These are phyloP conservation scores for Penicillium hordei DNA, from an alignment of 2,329 filamentous ascomycete genomes.

Conservation along the genomic window DNA sequence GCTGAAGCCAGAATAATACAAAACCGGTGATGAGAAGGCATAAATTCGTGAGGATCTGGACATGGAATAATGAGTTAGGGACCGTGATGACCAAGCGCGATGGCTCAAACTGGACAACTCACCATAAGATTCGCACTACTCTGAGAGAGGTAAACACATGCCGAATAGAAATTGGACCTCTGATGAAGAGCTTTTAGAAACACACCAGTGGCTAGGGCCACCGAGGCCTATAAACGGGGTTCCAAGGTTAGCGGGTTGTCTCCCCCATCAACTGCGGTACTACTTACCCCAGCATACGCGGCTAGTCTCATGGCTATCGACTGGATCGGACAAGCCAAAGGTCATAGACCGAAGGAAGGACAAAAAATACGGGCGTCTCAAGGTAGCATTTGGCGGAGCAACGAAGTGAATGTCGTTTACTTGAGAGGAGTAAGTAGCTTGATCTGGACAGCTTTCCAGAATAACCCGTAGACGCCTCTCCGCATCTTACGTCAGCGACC, in stretches of 20 bases:
- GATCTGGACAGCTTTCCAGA: conserved; percentile 31
- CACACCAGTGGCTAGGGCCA: conserved; percentile 78
- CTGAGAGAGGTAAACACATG: conserved; percentile 93
- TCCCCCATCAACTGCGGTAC: conserved; percentile 1
- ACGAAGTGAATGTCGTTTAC: conserved; percentile 7
- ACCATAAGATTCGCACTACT: conserved; percentile 95
- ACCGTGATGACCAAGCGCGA: background rate
- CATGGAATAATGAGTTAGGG: background rate
- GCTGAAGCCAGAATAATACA: conserved; percentile 82
- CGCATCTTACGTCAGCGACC: conserved; percentile 29
- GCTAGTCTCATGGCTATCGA: conserved; percentile 48
- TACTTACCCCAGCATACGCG: conserved; percentile 54
- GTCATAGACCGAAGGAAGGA: conserved; percentile 30
- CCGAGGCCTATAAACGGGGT: conserved; percentile 62
- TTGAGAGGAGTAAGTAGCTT: conserved; percentile 17
- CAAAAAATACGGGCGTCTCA: conserved; percentile 3
- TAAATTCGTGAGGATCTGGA: conserved; percentile 84
- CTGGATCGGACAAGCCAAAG: conserved; percentile 24
- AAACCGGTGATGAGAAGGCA: conserved; percentile 76
- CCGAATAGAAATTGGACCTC: conserved; percentile 96
- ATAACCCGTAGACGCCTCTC: conserved; percentile 16
- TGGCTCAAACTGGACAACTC: conserved; percentile 32
- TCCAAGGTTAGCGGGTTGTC: conserved; percentile 14
- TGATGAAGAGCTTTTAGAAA: conserved; percentile 90
- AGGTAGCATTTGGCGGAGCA: conserved; percentile 13